Evolutionary conservation across 116 monocot genomes (phyloP).

Genomic region (Papilionanthe hybrid): DNA sequence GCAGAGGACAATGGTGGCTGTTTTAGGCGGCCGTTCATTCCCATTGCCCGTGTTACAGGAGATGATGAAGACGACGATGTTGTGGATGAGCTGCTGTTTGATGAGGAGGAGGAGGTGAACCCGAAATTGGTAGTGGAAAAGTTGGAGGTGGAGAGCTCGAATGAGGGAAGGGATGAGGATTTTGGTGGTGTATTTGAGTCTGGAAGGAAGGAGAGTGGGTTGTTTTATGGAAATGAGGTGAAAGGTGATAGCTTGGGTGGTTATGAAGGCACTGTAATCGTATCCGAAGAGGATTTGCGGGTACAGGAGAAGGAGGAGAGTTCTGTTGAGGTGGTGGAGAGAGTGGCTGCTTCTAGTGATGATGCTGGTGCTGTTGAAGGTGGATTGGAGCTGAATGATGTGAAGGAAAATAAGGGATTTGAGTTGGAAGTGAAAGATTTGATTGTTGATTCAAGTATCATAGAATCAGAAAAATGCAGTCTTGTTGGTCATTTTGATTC

Average conservation of each 20-base stretch:
- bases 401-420: neutral
- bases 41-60: constrained; percentile 31
- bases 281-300: neutral
- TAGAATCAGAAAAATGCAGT: neutral
- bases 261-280: neutral
- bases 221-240: neutral
- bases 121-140: neutral
- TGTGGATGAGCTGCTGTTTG: constrained; percentile 13
- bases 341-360: neutral
- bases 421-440: neutral
- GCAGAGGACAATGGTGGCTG: constrained; percentile 8
- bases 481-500: neutral
- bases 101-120: constrained; percentile 14
- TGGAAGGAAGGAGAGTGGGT: neutral
- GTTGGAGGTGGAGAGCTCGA: neutral
- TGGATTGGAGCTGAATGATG: neutral
- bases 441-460: neutral
- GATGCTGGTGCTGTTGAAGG: neutral
- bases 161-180: neutral
- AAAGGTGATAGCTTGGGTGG: constrained; percentile 8
- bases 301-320: neutral
- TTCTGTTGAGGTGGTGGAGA: no score
- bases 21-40: constrained; percentile 8
- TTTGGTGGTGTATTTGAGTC: neutral
- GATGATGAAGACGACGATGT: constrained; percentile 25